Conservation (phyloP, 495 filamentous ascomycete species). For the Symbiotaphrina buchneri region DNA sequence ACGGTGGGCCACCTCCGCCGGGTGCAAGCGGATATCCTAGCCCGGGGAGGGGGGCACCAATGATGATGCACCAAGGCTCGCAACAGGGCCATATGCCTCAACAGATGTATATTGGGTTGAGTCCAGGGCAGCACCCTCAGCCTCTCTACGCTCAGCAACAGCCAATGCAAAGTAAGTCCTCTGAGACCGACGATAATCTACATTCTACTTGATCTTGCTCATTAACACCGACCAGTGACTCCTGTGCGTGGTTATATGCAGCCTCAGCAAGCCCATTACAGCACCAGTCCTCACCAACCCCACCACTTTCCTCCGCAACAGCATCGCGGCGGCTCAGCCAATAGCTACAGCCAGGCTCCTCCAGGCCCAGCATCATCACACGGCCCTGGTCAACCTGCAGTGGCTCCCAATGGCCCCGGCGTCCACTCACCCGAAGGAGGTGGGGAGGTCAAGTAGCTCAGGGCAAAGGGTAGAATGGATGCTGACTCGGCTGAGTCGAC, state of each 20-base stretch:
- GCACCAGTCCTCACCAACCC: constrained; percentile 36
- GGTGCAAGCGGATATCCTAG: constrained; percentile 57
- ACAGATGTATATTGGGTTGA: constrained; percentile 35
- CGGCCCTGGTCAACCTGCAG: not conserved
- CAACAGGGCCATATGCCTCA: constrained; percentile 40
- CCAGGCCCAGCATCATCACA: constrained; percentile 2
- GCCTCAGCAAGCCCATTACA: constrained; percentile 34
- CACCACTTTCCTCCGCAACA: constrained; percentile 40
- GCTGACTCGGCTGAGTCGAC: not conserved
- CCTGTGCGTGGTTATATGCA: constrained; percentile 33
- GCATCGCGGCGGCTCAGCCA: constrained; percentile 29
- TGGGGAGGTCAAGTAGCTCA: constrained; percentile 2
- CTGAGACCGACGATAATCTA: constrained; percentile 4
- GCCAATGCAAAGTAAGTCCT: constrained; percentile 43
- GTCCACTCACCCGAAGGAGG: constrained; percentile 1
- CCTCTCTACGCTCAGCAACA: constrained; percentile 42
- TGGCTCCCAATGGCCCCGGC: not conserved
- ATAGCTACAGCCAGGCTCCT: constrained; percentile 27
- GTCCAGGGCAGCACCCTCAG: constrained; percentile 42
- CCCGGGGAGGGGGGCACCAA: constrained; percentile 50
- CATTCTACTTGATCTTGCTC: constrained; percentile 11
- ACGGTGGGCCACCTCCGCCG: constrained; percentile 17
- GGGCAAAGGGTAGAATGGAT: not conserved
- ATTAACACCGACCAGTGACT: constrained; percentile 2
- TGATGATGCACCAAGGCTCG: constrained; percentile 70